Evolutionary conservation across 192 early-diverging fungal species (phyloP), one percentile per base, ranked within the genome.

Genomic region (Entomortierella lignicola): DNA sequence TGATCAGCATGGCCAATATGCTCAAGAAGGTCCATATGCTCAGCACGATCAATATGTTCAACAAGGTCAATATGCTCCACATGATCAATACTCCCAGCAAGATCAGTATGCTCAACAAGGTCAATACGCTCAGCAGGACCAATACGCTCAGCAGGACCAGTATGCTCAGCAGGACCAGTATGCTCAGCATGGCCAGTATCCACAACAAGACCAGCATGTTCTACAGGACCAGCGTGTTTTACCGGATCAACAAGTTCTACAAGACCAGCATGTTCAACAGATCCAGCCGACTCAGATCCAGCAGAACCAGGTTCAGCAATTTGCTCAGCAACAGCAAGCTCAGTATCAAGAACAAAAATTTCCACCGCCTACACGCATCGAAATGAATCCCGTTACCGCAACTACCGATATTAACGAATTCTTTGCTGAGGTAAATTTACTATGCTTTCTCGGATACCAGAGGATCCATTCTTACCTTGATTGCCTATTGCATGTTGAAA

Each of bases 361-460:
- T 34, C 62, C 75, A 20, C 66, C 66, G 13, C 75, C 75, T 6
- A 56, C 63, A 39, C 55, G 75, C 30, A 79, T 79, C 17, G 75
- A 79, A 48, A 79, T 79, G 75, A 51, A 47, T 37, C 39, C 67
- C 29, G 60, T 77, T 26, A 39, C 60, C 17, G 41, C 61, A 31
- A 17, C 64, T 37, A 47, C 61, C 25, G 62, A 63, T 43, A 79
- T 70, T 54, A 66, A 60, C 34, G 44, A 62, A 7, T 79, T 79
- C 48, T 79, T 79, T 41, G 58, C 21, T 8, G 75, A 79, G 63
- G 75, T 79, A 66, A 27, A n/a, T n/a, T n/a, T n/a, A n/a, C n/a
- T n/a, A n/a, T n/a, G n/a, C n/a, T n/a, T n/a, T n/a, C n/a, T n/a
- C n/a, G 47, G 25, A 37, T 47, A 29, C 26, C 54, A 25, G 11